Base-by-base conservation (phyloP, 2,329 filamentous ascomycete genomes). In the Trichoderma oligosporum region DNA sequence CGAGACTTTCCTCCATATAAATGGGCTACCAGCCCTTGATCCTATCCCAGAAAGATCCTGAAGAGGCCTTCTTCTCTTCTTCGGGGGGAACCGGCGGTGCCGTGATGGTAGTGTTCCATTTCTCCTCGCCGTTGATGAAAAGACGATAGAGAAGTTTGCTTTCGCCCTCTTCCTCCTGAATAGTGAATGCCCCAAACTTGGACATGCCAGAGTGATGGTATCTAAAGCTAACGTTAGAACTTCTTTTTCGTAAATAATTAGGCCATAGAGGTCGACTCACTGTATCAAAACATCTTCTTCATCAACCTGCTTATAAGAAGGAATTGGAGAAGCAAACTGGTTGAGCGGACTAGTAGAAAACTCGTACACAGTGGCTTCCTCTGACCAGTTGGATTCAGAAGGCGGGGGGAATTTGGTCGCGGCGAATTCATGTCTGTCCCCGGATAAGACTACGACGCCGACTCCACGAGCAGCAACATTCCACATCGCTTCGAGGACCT, bases 391-490 rank as follows among this genome's bases (percentile, higher is more conserved):
- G 47, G 83, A 82, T 61, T 75, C 79, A 52, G 64, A 77, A 61
- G 78, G 83, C n/a, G 81, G 85, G 14, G 79, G 87, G 74, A 88
- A 87, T 47, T 86, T 85, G 0, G 93, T 97, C 0, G 93, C 92
- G 1, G 89, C 94, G 70, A 97, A 97, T 71, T 99, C 94, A 68
- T 99, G 94, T n/a, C 94, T 81, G 67, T 99, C 94, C 1, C 94
- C 94, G 14, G 88, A 94, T 9, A 99, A 78, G 11, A 97, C 78
- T 3, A 96, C 80, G 7, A 97, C 86, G 22, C 92, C 89, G 5
- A 88, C 77, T 6, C 89, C 88, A 4, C 83, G 82, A 1, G 82
- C 76, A n/a, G 89, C 86, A 0, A 88, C 86, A 60, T 89, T 86
- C 91, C 94, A 97, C 83, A 97, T 96, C 2, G 90, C 89, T 70